These are phyloP conservation scores for Deinandra increscens DNA, from an alignment of 129 eudicot genomes.

Conservation along the genomic window DNA sequence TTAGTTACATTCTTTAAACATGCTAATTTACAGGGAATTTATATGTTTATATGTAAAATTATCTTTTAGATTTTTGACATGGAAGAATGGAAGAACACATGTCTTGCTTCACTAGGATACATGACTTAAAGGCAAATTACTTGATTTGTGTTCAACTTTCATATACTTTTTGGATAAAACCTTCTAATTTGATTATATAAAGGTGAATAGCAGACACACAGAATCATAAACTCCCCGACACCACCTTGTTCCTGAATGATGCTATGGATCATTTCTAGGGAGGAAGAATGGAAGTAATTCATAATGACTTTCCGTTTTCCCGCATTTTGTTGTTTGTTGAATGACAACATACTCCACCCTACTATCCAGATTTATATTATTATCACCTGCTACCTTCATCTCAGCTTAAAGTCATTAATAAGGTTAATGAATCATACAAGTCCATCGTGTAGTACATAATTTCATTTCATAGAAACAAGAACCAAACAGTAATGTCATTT, in stretches of 20 bases:
- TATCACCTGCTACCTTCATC: too few relatives aligned
- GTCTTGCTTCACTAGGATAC: constrained; percentile 1
- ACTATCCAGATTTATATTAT: too few relatives aligned
- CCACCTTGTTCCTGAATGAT: neutral
- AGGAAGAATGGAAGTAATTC: neutral
- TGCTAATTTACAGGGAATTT: neutral
- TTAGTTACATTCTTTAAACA: neutral
- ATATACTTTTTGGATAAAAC: neutral
- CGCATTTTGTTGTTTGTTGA: too few relatives aligned
- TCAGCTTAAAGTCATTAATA: too few relatives aligned
- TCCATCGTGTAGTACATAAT: neutral
- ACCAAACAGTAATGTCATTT: neutral
- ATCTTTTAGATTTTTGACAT: constrained; percentile 11
- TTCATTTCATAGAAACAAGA: too few relatives aligned
- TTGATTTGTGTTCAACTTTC: neutral
- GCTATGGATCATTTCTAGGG: neutral
- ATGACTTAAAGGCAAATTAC: neutral
- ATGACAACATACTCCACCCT: too few relatives aligned
- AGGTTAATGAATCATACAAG: too few relatives aligned
- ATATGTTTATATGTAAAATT: neutral
- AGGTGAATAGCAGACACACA: neutral
- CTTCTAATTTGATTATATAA: neutral
- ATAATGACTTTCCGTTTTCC: neutral
- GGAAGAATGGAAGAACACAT: neutral
- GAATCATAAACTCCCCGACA: neutral